Percentiles rank a stretch among this genome's conserved stretches.
These are phyloP conservation scores for Didymella arachidicola DNA, from an alignment of 2,329 filamentous ascomycete genomes.

Conservation along the genomic window DNA sequence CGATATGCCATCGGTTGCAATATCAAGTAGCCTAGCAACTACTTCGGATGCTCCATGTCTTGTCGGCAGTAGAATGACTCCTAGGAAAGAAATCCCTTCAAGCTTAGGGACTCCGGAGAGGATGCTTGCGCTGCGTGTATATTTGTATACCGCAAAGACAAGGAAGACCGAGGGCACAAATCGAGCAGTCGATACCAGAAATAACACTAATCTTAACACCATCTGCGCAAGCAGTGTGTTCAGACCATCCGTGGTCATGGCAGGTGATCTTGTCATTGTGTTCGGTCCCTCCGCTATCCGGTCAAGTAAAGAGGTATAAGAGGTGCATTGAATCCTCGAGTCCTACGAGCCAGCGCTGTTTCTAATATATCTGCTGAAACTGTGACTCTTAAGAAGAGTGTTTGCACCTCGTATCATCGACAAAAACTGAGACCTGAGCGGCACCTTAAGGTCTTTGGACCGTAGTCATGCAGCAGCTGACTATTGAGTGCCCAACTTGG, in stretches of 20 bases:
- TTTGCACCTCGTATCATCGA: too few relatives aligned
- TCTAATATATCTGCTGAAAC: too few relatives aligned
- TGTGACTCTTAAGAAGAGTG: too few relatives aligned
- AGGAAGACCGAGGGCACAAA: background rate
- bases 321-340: too few relatives aligned
- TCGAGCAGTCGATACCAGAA: background rate
- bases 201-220: background rate
- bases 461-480: too few relatives aligned
- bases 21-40: background rate
- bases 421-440: too few relatives aligned
- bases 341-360: too few relatives aligned
- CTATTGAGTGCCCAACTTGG: too few relatives aligned
- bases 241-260: background rate
- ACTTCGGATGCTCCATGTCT: constrained; percentile 1
- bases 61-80: background rate
- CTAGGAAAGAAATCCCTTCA: background rate
- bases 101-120: constrained; percentile 1
- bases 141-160: background rate
- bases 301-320: too few relatives aligned
- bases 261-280: background rate
- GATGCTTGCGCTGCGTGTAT: background rate
- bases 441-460: too few relatives aligned
- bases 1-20: constrained; percentile 4
- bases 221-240: background rate
- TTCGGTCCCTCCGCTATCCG: too few relatives aligned